phyloP scores from a whole-genome alignment of 73 alveolate species.

The Uronychia binucleata region DNA sequence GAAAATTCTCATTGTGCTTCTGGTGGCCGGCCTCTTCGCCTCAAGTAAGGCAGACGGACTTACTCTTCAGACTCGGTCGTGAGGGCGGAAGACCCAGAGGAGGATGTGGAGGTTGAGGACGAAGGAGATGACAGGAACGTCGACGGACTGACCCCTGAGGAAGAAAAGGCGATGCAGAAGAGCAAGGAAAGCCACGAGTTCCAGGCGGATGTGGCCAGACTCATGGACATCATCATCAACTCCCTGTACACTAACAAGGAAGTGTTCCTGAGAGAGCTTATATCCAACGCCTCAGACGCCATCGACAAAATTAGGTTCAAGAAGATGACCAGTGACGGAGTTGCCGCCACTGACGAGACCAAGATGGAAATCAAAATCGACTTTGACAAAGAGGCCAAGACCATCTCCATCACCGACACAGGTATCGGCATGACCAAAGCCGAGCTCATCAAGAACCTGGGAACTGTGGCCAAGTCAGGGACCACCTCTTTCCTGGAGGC shows the following conservation, averaged over 20 bases:
- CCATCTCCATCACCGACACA: constrained; percentile 93
- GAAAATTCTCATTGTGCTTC: neutral
- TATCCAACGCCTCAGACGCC: constrained; percentile 99
- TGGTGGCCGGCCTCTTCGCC: neutral
- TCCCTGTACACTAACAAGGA: constrained; percentile 98
- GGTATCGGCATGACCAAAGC: constrained; percentile 99
- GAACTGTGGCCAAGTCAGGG: constrained; percentile 99
- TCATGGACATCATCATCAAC: constrained; percentile 99
- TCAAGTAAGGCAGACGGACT: neutral
- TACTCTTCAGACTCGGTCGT: neutral
- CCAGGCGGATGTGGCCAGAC: constrained; percentile 97
- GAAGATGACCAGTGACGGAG: constrained; percentile 87
- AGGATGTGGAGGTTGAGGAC: neutral
- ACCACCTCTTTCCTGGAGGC: constrained; percentile 99
- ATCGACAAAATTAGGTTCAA: constrained; percentile 97
- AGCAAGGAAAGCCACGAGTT: constrained; percentile 89
- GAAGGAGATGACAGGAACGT: neutral
- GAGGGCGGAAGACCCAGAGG: neutral
- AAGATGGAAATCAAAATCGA: constrained; percentile 94
- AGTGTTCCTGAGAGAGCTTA: constrained; percentile 98
- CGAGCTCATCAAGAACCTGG: constrained; percentile 97
- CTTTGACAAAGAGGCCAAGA: constrained; percentile 92
- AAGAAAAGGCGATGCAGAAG: constrained; percentile 51
- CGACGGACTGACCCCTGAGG: constrained; percentile 73
- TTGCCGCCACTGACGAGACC: constrained; percentile 48